Base-by-base conservation (phyloP, 2,329 filamentous ascomycete genomes). In the Raffaelea deltoideospora region DNA sequence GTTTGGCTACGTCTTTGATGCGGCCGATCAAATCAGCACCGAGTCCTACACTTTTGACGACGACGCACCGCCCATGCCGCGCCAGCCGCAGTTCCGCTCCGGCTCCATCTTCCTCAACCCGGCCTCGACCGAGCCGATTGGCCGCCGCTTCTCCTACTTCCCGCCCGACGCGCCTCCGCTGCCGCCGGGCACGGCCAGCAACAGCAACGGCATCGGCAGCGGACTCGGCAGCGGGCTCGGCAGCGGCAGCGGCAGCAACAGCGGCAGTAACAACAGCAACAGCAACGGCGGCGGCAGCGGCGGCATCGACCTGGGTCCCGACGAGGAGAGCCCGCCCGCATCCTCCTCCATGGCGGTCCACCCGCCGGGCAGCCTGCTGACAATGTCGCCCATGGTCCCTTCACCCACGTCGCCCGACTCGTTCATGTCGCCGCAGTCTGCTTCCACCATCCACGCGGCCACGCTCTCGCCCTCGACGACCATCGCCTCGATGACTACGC, bases 101-200 rank as follows among this genome's bases (percentile, higher is more conserved):
- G 76, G 76, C 48, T 78, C 75, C 2, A 79, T 79, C 41, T 79
- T 79, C 52, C 60, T 66, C 44, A 72, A 69, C 39, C 72, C 73
- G 6, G 63, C 66, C 1, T 64, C 63, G 15, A 65, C 60, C 5
- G 69, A 73, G 41, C 57, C 58, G 9, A 62, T 58, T 29, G 72
- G 72, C 8, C 64, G 73, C 18, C 61, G 72, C 8, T 73, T 75
- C 43, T 77, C 72, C 14, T 74, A 76, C 45, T 77, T 77, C 44
- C 72, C 75, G 10, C 74, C 74, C 15, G 54, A 57, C 17, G 56
- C 59, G 3, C 42, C 53, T 3, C 45, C n/a, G n/a, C n/a, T n/a
- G n/a, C n/a, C n/a, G n/a, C n/a, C n/a, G n/a, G n/a, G n/a, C n/a
- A n/a, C n/a, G n/a, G n/a, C n/a, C n/a, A n/a, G n/a, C n/a, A n/a